Base-by-base conservation (phyloP, 495 filamentous ascomycete genomes). In the Annulohypoxylon nitens region DNA sequence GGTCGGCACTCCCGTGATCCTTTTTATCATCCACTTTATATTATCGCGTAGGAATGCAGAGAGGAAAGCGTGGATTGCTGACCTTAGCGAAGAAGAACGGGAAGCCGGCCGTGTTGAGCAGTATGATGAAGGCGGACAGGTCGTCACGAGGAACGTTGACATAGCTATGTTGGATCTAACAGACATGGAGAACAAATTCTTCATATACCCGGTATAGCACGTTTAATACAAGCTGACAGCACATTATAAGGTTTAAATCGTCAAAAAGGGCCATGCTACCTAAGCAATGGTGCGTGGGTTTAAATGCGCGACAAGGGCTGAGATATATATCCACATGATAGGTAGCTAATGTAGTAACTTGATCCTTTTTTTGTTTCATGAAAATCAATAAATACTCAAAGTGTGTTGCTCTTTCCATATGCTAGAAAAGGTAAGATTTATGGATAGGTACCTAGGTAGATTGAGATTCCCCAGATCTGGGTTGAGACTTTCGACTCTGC, bases 161-260 rank as follows among this genome's bases (percentile, higher is more conserved):
- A 51, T 51, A 2, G 61, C 45, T 18, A 63, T 63, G 61, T 16
- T 63, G 11, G 61, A 63, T 51, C 33, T 63, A 26, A 63, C 61
- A 16, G 61, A 63, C 34, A 9, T 63, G 30, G 61, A 63, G 18
- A 63, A 63, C 33, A 63, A 51, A 10, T 63, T 63, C 30, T 63
- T 51, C 61, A 63, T 63, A 25, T 63, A 63, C 33, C 61, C 61
- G 4, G 37, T 63, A 25, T 63, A 63, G 30, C 2, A 14, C 14
- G 30, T 5, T 43, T 14, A n/a, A 14, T 39, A 11, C 36, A 39
- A 12, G 9, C 11, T 14, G 3, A 5, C 2, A 43, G 39, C 11
- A 11, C 4, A n/a, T 43, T 43, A 43, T 36, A 7, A 36, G 34
- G 34, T 6, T 36, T 36, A 36, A 23, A 23, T 23, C 20, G 1